Evolutionary conservation across 2,329 filamentous ascomycete genomes (phyloP).

Genomic region (Sordariomycetes sp.): DNA sequence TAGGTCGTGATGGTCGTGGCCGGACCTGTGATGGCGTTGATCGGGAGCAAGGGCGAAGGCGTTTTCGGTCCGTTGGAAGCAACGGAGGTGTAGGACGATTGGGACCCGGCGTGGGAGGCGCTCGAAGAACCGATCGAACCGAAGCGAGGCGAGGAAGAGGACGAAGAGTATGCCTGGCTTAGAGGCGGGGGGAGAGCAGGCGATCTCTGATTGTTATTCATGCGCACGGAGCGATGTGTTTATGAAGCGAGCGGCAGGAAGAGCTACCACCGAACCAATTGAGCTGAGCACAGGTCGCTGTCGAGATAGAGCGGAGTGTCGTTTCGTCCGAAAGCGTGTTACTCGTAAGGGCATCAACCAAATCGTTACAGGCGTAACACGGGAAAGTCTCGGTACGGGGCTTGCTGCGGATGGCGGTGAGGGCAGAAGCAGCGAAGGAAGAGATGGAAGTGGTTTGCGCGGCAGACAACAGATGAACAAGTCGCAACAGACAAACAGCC

Average conservation of each 20-base stretch:
- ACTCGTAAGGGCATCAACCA: conserved; percentile 19
- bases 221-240: conserved; percentile 57
- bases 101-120: conserved; percentile 41
- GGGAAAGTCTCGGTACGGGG: too few relatives aligned
- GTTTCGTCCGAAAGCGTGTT: conserved; percentile 10
- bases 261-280: background rate
- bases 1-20: conserved; percentile 20
- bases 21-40: conserved; percentile 24
- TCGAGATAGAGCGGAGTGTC: background rate
- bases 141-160: conserved; percentile 66
- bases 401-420: too few relatives aligned
- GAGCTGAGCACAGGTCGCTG: background rate
- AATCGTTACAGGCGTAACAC: conserved; percentile 15
- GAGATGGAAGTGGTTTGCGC: too few relatives aligned
- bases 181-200: conserved; percentile 46
- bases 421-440: too few relatives aligned
- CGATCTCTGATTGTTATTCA: conserved; percentile 60
- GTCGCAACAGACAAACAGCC: too few relatives aligned
- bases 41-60: conserved; percentile 57
- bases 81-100: conserved; percentile 45
- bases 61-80: conserved; percentile 61
- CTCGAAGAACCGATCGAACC: conserved; percentile 60
- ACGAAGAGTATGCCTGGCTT: conserved; percentile 61
- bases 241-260: conserved; percentile 40
- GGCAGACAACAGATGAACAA: too few relatives aligned